Evolutionary conservation across 176 grass and related monocot species (phyloP).

Genomic region (Rhynchospora breviuscula): DNA sequence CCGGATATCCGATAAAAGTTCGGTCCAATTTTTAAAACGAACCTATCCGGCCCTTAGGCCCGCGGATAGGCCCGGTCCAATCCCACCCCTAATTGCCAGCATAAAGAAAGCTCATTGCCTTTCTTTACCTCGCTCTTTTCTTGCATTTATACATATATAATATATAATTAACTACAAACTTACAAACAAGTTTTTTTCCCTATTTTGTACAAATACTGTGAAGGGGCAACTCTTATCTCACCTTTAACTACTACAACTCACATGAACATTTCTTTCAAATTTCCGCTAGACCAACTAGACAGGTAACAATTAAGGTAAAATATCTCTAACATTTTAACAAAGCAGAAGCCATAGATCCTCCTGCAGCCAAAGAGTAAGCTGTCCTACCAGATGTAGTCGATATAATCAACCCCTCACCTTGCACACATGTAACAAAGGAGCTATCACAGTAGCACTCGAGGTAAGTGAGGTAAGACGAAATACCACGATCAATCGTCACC

Average conservation of each 20-base stretch:
- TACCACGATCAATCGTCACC: slow-evolving; percentile 86
- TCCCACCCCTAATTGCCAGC: too few relatives aligned
- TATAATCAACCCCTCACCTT: slow-evolving; percentile 91
- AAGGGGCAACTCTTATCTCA: neutral
- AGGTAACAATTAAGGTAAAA: slow-evolving; percentile 4
- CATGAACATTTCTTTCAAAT: neutral
- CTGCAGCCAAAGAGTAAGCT: slow-evolving; percentile 88
- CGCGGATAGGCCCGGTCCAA: too few relatives aligned
- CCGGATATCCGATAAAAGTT: too few relatives aligned
- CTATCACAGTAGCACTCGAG: slow-evolving; percentile 89
- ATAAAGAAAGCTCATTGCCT: slow-evolving; percentile 2
- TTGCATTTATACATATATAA: neutral
- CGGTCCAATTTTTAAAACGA: too few relatives aligned
- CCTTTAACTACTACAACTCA: neutral
- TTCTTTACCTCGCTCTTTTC: neutral
- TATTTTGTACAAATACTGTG: neutral
- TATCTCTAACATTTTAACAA: neutral
- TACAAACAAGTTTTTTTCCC: neutral
- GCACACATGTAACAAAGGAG: slow-evolving; percentile 89
- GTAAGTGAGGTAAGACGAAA: slow-evolving; percentile 94
- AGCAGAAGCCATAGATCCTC: slow-evolving; percentile 55
- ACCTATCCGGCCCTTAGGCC: too few relatives aligned
- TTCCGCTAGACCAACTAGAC: neutral
- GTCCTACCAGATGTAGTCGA: slow-evolving; percentile 95
- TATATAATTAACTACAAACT: slow-evolving; percentile 20